Base-by-base conservation (phyloP, 208 protist species). In the Leishmania gerbilli region DNA sequence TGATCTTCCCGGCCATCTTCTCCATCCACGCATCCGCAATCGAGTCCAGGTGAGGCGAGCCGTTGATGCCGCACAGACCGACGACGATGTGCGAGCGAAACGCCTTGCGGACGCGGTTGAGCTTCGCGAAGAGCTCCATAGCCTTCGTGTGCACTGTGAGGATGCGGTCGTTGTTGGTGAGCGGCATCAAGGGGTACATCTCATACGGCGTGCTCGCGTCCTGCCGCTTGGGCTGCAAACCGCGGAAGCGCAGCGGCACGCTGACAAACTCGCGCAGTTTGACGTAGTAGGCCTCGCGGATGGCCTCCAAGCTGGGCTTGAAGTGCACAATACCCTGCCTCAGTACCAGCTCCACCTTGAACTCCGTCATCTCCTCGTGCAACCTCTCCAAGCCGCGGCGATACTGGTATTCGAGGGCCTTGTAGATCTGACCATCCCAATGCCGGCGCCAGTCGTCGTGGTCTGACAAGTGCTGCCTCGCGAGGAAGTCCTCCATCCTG, bases 341-440 rank as follows among this genome's bases (percentile, higher is more conserved):
- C 81, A 98, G 99, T 15, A 99, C 92, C 7, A 99, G 85, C 74
- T 99, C 97, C 31, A 95, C 93, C 62, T 94, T 96, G 75, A 99
- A 95, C 77, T 97, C 92, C 77, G 97, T 91, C 86, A 99, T 95
- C 74, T 95, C 94, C 82, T 98, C 96, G 85, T 99, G 96, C 37
- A 99, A 87, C 49, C 74, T 91, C 88, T 99, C 97, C 55, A 99
- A 89, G 9, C 97, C 97, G 3, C 87, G 85, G 40, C 92, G 90
- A 87, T 99, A 99, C 88, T 99, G 98, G 76, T 96, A 90, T 85
- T 99, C 97, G 34, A 99, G 91, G 6, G 97, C 97, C 89, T 99
- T 99, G 97, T 98, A 99, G 65, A 99, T 95, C 83, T 99, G 98
- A 37, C 94, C 90, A 87, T 99, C 98, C 95, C 97, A 98, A 89